Evolutionary conservation across 352 stramenopile species (phyloP).

Genomic region (Aphanomyces astaci): DNA sequence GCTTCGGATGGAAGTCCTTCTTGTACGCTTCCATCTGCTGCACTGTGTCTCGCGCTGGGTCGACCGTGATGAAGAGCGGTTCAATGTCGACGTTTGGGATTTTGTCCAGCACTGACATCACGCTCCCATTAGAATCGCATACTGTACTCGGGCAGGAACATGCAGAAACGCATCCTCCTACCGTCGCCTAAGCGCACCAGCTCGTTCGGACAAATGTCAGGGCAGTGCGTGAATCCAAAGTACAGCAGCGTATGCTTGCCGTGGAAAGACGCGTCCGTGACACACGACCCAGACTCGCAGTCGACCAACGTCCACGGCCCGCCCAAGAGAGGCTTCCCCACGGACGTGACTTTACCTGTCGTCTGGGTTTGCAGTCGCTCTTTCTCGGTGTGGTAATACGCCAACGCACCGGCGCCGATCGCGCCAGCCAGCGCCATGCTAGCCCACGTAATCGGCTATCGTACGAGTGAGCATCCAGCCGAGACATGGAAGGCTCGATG

Average conservation of each 20-base stretch:
- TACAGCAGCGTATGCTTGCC: slow-evolving; percentile 97
- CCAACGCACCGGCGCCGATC: slow-evolving; percentile 61
- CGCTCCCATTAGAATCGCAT: slow-evolving; percentile 22
- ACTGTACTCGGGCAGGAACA: too few species aligned
- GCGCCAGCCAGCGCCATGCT: slow-evolving; percentile 63
- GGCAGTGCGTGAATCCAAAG: slow-evolving; percentile 99
- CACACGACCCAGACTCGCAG: slow-evolving; percentile 66
- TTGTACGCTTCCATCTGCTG: slow-evolving; percentile 94
- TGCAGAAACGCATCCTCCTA: neutral
- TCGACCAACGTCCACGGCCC: slow-evolving; percentile 91
- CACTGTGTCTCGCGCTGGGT: slow-evolving; percentile 95
- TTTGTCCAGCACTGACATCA: slow-evolving; percentile 38
- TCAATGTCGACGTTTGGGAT: slow-evolving; percentile 37
- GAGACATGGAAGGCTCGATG: too few species aligned
- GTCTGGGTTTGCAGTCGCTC: slow-evolving; percentile 79
- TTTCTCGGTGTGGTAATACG: slow-evolving; percentile 88
- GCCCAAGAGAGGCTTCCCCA: slow-evolving; percentile 88
- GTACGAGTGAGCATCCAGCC: neutral
- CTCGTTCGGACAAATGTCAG: slow-evolving; percentile 99
- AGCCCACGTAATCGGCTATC: slow-evolving; percentile 81
- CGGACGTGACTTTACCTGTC: slow-evolving; percentile 78
- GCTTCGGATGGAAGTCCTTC: slow-evolving; percentile 80
- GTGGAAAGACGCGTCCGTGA: slow-evolving; percentile 87
- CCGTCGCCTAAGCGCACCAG: slow-evolving; percentile 95
- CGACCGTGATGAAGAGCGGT: slow-evolving; percentile 97